Evolutionary conservation across 2,329 filamentous ascomycete genomes (phyloP).

Genomic region (Verticillium alfalfae): DNA sequence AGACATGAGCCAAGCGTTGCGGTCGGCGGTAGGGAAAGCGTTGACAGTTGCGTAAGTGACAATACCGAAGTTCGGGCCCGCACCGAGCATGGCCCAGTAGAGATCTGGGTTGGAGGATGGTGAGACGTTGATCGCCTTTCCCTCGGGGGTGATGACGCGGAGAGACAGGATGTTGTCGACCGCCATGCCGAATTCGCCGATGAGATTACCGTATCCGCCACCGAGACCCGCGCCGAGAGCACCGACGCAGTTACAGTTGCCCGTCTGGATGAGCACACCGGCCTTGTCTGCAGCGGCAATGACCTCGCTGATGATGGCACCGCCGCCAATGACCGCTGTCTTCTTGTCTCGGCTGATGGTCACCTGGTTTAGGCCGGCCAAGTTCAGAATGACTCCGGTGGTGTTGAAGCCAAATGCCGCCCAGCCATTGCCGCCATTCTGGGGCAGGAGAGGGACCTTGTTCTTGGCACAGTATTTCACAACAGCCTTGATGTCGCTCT

Average conservation of each 20-base stretch:
- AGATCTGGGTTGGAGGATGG: constrained; percentile 26
- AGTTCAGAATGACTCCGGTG: constrained; percentile 14
- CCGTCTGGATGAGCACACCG: constrained; percentile 9
- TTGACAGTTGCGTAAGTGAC: constrained; percentile 39
- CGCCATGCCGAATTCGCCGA: constrained; percentile 10
- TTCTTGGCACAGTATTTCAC: constrained; percentile 5
- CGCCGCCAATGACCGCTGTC: constrained; percentile 10
- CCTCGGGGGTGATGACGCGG: constrained; percentile 19
- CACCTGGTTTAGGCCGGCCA: constrained; percentile 14
- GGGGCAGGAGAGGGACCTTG: constrained; percentile 5
- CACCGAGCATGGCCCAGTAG: constrained; percentile 43
- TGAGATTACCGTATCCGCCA: constrained; percentile 11
- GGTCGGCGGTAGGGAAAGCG: constrained; percentile 22
- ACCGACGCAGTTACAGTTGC: constrained; percentile 20
- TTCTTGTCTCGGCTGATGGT: constrained; percentile 10
- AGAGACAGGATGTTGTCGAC: constrained; percentile 26
- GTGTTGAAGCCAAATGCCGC: constrained; percentile 8
- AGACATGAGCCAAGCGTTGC: not conserved
- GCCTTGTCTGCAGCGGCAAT: not conserved
- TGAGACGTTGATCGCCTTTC: constrained; percentile 16
- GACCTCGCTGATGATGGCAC: constrained; percentile 7
- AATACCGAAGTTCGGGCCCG: constrained; percentile 45
- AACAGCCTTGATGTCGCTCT: constrained; percentile 11
- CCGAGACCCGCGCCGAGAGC: constrained; percentile 13
- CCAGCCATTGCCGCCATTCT: constrained; percentile 13